phyloP scores from a whole-genome alignment of 2,329 filamentous ascomycete species.

The Cercospora citrullina region DNA sequence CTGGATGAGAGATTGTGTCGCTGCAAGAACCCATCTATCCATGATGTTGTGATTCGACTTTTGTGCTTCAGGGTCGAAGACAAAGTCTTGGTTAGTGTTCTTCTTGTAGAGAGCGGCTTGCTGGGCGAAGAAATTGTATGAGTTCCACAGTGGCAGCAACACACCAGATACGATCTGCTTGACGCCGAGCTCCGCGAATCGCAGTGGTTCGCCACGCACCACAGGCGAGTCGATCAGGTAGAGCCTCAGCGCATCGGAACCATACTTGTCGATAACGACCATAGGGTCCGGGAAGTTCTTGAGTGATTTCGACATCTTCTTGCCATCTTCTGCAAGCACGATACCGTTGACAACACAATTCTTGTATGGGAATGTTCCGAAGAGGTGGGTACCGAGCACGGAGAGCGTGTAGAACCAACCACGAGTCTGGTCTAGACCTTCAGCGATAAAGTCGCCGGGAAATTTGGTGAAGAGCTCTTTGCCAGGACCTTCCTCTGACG shows the following conservation, averaged over 20 bases:
- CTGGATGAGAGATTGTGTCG: constrained; percentile 83
- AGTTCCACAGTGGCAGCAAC: constrained; percentile 89
- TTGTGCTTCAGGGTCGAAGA: constrained; percentile 75
- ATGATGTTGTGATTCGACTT: constrained; percentile 84
- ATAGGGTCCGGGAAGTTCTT: constrained; percentile 94
- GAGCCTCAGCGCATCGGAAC: constrained; percentile 87
- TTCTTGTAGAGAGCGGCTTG: constrained; percentile 87
- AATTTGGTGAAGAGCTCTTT: constrained; percentile 73
- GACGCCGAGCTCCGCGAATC: constrained; percentile 88
- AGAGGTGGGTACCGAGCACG: constrained; percentile 84
- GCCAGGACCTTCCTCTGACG: constrained; percentile 34
- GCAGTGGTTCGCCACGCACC: constrained; percentile 82
- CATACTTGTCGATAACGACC: constrained; percentile 81
- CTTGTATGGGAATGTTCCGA: constrained; percentile 81
- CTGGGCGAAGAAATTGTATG: constrained; percentile 92
- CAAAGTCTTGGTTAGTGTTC: constrained; percentile 71
- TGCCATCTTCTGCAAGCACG: constrained; percentile 88
- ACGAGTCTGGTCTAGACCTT: constrained; percentile 88
- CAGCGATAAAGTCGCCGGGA: constrained; percentile 91
- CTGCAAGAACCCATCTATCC: constrained; percentile 93
- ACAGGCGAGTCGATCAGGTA: constrained; percentile 97
- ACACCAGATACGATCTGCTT: constrained; percentile 95
- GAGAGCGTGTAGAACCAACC: constrained; percentile 96
- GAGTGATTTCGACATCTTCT: constrained; percentile 97
- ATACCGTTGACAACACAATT: constrained; percentile 97